A percentile compares a stretch with the other conserved stretches of the same genome.
These are phyloP conservation scores for Phylloporus rhodoxanthus DNA, from an alignment of 768 basidiomycete species.

Conservation along the genomic window DNA sequence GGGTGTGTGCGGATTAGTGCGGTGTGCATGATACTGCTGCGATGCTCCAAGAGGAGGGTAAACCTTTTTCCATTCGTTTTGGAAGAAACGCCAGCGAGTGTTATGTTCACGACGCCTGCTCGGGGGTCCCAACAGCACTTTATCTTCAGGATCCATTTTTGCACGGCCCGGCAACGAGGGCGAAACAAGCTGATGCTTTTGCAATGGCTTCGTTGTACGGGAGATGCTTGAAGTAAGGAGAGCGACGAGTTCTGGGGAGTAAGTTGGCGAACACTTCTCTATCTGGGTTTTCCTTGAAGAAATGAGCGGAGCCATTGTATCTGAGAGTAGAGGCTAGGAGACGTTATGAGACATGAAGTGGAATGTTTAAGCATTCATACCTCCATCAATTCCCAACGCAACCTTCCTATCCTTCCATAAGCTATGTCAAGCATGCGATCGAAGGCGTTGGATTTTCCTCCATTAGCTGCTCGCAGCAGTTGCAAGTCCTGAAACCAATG, in stretches of 20 bases:
- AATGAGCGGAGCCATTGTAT: constrained; percentile 38
- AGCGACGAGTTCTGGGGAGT: constrained; percentile 55
- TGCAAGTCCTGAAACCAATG: constrained; percentile 42
- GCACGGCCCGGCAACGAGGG: constrained; percentile 61
- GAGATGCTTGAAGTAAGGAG: constrained; percentile 53
- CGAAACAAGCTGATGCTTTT: constrained; percentile 32
- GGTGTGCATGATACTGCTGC: constrained; percentile 14
- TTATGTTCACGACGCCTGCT: constrained; percentile 75
- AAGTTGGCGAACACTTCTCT: constrained; percentile 57
- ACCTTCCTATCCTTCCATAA: constrained; percentile 69
- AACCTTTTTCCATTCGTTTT: constrained; percentile 47
- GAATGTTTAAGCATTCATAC: constrained; percentile 31
- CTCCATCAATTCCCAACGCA: constrained; percentile 63
- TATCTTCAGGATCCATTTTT: constrained; percentile 52
- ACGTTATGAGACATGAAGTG: constrained; percentile 5
- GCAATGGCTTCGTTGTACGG: constrained; percentile 42
- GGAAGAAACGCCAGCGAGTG: constrained; percentile 62
- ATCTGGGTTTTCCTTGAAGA: constrained; percentile 46
- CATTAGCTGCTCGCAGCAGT: constrained; percentile 50
- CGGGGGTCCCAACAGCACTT: constrained; percentile 53
- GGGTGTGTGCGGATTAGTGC: constrained; percentile 7
- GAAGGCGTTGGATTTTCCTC: constrained; percentile 45
- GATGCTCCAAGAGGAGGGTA: constrained; percentile 54
- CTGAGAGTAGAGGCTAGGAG: constrained; percentile 50
- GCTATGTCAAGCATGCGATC: constrained; percentile 58